phyloP scores from a whole-genome alignment of 2,329 filamentous ascomycete species.

The Hypoxylon sp. region DNA sequence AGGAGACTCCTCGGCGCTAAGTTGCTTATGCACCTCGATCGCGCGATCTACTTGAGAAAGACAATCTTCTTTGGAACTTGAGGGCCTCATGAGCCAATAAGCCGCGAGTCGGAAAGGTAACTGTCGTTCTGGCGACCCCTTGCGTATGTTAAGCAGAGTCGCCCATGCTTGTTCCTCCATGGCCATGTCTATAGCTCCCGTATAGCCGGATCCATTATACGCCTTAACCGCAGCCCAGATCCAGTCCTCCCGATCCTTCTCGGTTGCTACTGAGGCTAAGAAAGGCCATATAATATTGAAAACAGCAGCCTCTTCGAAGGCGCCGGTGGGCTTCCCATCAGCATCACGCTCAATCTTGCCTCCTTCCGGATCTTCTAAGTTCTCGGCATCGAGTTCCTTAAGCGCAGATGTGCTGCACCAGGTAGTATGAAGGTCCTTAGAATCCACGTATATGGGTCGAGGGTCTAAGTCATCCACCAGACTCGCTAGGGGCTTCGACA shows the following conservation, averaged over 20 bases:
- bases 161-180: constrained; percentile 73
- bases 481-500: constrained; percentile 63
- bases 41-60: constrained; percentile 65
- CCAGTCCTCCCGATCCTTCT: constrained; percentile 64
- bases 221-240: constrained; percentile 64
- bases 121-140: constrained; percentile 50
- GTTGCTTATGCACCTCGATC: constrained; percentile 58
- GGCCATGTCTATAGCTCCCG: constrained; percentile 71
- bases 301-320: constrained; percentile 67
- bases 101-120: constrained; percentile 65
- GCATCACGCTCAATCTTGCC: constrained; percentile 67
- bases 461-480: constrained; percentile 68
- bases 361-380: constrained; percentile 64
- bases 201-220: constrained; percentile 68
- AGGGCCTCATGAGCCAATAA: constrained; percentile 70
- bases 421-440: constrained; percentile 69
- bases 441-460: constrained; percentile 69
- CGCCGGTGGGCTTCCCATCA: constrained; percentile 63
- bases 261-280: constrained; percentile 62
- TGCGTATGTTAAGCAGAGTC: constrained; percentile 60
- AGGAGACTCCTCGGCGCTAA: constrained; percentile 49
- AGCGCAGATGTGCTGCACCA: constrained; percentile 70
- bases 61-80: constrained; percentile 58
- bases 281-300: constrained; percentile 70
- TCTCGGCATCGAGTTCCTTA: constrained; percentile 63